These are phyloP conservation scores for Wickerhamiella sorbophila DNA, from an alignment of 805 yeast genomes.

Conservation along the genomic window DNA sequence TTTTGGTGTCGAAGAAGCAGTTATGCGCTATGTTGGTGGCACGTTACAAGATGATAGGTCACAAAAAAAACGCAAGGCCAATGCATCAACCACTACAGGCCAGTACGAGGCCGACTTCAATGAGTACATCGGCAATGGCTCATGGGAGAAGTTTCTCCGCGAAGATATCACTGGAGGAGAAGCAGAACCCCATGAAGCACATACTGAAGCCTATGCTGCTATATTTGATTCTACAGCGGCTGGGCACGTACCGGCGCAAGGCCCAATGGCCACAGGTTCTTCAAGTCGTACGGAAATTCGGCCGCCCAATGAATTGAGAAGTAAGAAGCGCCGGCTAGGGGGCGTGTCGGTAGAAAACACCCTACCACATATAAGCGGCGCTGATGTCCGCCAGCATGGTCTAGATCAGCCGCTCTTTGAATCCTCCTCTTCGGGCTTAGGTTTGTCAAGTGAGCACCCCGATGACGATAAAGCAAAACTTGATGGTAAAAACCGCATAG, in stretches of 20 bases:
- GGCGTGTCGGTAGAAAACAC: not conserved
- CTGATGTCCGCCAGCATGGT: not conserved
- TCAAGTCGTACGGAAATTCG: not conserved
- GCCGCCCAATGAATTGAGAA: not conserved
- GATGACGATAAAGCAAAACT: not conserved
- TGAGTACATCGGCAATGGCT: constrained; percentile 5
- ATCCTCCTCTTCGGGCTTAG: not conserved
- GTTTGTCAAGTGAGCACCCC: not conserved
- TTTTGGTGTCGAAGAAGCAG: constrained; percentile 55
- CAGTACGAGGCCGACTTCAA: constrained; percentile 2
- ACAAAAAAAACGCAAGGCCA: not conserved
- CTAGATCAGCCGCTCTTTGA: not conserved
- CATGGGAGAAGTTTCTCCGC: constrained; percentile 14
- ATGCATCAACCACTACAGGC: not conserved
- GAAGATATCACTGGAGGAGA: constrained; percentile 11
- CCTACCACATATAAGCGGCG: not conserved
- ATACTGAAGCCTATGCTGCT: not conserved
- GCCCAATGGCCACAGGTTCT: not conserved
- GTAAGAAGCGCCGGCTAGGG: not conserved
- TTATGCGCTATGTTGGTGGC: constrained; percentile 57
- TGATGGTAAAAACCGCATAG: constrained; percentile 2
- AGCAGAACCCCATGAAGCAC: not conserved
- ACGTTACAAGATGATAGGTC: constrained; percentile 31
- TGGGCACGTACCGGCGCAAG: not conserved
- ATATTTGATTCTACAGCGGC: not conserved